Conservation (phyloP, 352 stramenopile species). For the Thalassiosira hispida region DNA sequence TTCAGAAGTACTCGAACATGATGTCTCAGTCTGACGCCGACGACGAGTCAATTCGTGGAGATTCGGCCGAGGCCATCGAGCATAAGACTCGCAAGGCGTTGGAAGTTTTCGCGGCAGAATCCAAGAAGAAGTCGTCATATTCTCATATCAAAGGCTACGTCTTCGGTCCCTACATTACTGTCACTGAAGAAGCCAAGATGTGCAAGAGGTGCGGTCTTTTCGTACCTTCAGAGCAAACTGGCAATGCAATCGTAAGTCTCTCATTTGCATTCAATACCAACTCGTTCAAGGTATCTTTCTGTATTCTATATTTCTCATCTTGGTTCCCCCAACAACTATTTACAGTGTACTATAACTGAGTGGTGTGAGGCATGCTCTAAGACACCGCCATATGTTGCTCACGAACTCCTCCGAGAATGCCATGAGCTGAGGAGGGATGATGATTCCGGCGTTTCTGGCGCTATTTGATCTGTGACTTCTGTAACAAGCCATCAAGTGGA, state of each 20-base stretch:
- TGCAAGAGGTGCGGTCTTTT: conserved; percentile 62
- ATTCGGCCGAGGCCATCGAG: conserved; percentile 23
- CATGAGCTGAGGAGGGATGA: conserved; percentile 27
- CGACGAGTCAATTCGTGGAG: conserved; percentile 13
- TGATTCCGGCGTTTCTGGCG: conserved; percentile 16
- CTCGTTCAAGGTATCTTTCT: background rate
- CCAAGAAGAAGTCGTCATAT: conserved; percentile 4
- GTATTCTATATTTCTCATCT: background rate
- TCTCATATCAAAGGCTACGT: conserved; percentile 17
- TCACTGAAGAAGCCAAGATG: conserved; percentile 18
- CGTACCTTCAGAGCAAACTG: conserved; percentile 61
- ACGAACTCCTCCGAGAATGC: conserved; percentile 54
- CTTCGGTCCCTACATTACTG: conserved; percentile 49
- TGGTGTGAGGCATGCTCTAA: conserved; percentile 64
- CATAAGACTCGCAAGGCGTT: conserved; percentile 31
- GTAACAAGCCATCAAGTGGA: background rate
- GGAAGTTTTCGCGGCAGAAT: conserved; percentile 30
- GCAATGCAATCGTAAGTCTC: conserved; percentile 25
- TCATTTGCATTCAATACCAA: background rate
- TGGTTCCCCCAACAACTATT: background rate
- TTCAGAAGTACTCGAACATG: conserved; percentile 22
- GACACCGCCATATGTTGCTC: conserved; percentile 53
- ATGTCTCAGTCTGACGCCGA: background rate
- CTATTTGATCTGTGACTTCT: background rate
- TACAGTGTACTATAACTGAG: conserved; percentile 36